Evolutionary conservation across 2,329 filamentous ascomycete species (phyloP).

Genomic region (Massarina eburnea): DNA sequence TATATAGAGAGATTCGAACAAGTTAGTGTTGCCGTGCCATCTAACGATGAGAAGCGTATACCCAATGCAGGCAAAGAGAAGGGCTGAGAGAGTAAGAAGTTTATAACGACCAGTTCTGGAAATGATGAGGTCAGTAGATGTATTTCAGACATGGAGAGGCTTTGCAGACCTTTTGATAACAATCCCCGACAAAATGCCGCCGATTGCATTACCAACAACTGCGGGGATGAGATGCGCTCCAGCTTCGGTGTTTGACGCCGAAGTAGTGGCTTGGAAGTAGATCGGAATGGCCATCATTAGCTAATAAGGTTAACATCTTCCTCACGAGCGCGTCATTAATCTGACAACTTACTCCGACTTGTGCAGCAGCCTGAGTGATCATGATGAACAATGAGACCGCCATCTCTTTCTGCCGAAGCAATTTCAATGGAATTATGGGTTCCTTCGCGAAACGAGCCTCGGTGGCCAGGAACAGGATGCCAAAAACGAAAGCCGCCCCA

Average conservation of each 20-base stretch:
- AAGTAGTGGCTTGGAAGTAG: conserved; percentile 67
- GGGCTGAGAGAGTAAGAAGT: conserved; percentile 18
- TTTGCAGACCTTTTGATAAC: conserved; percentile 2
- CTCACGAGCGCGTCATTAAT: background rate
- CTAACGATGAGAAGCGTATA: conserved; percentile 29
- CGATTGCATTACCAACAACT: conserved; percentile 66
- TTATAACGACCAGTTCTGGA: conserved; percentile 30
- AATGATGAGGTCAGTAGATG: background rate
- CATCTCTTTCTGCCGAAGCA: conserved; percentile 57
- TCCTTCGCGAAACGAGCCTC: conserved; percentile 52
- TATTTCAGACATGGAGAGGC: background rate
- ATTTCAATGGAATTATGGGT: conserved; percentile 60
- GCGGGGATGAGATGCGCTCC: conserved; percentile 66
- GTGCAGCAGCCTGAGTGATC: conserved; percentile 58
- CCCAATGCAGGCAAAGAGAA: conserved; percentile 15
- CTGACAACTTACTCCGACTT: conserved; percentile 56
- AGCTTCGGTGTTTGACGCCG: conserved; percentile 60
- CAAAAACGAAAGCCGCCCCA: conserved; percentile 28
- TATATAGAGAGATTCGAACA: conserved; percentile 30
- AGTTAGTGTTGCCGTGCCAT: conserved; percentile 32
- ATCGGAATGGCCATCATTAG: conserved; percentile 68
- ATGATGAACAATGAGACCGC: conserved; percentile 57
- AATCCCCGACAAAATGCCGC: conserved; percentile 62
- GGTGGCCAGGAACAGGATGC: conserved; percentile 29
- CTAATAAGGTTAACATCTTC: conserved; percentile 20